phyloP scores from a whole-genome alignment of 2,329 filamentous ascomycete species.

The Colletotrichum sublineola region DNA sequence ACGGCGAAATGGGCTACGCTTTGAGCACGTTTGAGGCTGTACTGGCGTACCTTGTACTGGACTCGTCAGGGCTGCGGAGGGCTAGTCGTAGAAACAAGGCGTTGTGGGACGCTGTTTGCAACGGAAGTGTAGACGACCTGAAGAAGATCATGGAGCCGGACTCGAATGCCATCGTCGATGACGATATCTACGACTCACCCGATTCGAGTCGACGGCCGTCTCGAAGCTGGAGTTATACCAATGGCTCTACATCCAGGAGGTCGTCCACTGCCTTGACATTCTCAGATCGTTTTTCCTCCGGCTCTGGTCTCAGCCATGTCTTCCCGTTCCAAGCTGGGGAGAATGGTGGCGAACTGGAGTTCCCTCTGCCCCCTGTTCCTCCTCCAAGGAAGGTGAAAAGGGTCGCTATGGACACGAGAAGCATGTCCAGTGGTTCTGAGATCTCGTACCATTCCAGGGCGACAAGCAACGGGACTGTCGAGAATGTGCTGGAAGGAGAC shows the following conservation, averaged over 20 bases:
- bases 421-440: slow-evolving; percentile 87
- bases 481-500: slow-evolving; percentile 84
- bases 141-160: slow-evolving; percentile 84
- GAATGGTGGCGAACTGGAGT: slow-evolving; percentile 47
- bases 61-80: slow-evolving; percentile 84
- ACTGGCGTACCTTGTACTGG: slow-evolving; percentile 85
- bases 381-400: slow-evolving; percentile 73
- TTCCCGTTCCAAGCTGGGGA: slow-evolving; percentile 81
- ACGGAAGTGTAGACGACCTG: slow-evolving; percentile 82
- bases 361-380: slow-evolving; percentile 48
- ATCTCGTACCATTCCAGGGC: slow-evolving; percentile 86
- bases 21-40: slow-evolving; percentile 97
- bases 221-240: slow-evolving; percentile 61
- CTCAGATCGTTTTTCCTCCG: slow-evolving; percentile 67
- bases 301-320: slow-evolving; percentile 80
- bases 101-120: slow-evolving; percentile 87
- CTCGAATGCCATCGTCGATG: slow-evolving; percentile 59
- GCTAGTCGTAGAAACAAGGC: slow-evolving; percentile 88
- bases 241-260: slow-evolving; percentile 57
- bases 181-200: slow-evolving; percentile 58
- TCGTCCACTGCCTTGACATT: slow-evolving; percentile 58
- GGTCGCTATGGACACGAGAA: slow-evolving; percentile 91
- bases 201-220: slow-evolving; percentile 61
- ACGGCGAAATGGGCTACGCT: slow-evolving; percentile 94
- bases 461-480: slow-evolving; percentile 80